A percentile compares a stretch with the other conserved stretches of the same genome.
These are phyloP conservation scores for Aquilaria malaccensis DNA, from an alignment of 345 rosid species.

Conservation along the genomic window DNA sequence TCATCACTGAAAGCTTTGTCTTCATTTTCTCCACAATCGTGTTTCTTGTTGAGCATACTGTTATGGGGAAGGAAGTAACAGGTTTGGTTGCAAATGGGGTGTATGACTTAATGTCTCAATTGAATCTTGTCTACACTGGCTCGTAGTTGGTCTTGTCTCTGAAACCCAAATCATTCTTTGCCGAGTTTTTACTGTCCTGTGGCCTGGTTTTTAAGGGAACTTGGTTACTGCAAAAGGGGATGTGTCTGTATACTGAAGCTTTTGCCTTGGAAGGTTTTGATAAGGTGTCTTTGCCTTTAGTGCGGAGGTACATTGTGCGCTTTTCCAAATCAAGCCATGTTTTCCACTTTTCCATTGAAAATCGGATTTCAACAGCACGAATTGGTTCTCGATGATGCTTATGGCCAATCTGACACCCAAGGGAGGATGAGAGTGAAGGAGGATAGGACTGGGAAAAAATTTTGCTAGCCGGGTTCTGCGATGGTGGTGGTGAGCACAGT, in stretches of 20 bases:
- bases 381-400: too few species aligned
- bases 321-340: neutral
- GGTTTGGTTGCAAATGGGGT: too few species aligned
- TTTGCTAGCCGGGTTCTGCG: too few species aligned
- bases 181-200: conserved; percentile 36
- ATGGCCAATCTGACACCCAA: too few species aligned
- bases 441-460: too few species aligned
- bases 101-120: conserved; percentile 17
- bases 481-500: too few species aligned
- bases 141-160: conserved; percentile 43
- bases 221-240: conserved; percentile 49
- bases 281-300: conserved; percentile 18
- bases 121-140: conserved; percentile 36
- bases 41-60: too few species aligned
- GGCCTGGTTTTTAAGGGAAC: conserved; percentile 46
- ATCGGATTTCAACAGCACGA: too few species aligned
- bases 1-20: conserved; percentile 23
- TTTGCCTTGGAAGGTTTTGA: conserved; percentile 40
- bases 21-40: conserved; percentile 7
- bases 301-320: conserved; percentile 41
- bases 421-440: too few species aligned
- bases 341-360: too few species aligned
- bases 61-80: too few species aligned
- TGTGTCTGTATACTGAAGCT: conserved; percentile 37
- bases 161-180: conserved; percentile 38